A percentile compares a stretch with the other conserved stretches of the same genome.
phyloP scores from a whole-genome alignment of 371 early-diverging fungal genomes.

The Circinella umbellata region DNA sequence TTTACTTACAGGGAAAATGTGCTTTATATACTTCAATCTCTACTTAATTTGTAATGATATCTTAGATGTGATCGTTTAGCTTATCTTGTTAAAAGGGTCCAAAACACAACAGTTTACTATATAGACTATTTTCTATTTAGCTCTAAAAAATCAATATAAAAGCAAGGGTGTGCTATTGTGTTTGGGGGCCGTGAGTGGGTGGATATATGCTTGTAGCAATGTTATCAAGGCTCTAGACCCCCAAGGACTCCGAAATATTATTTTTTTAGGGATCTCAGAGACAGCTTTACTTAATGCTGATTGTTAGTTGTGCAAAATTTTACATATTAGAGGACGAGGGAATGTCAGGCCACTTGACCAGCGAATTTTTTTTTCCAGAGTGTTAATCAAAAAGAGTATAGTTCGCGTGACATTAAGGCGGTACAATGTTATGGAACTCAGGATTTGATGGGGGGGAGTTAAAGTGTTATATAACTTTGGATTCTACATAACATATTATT shows the following conservation, averaged over 20 bases:
- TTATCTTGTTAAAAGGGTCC: too few relatives aligned
- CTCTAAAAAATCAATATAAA: not conserved
- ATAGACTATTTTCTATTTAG: not conserved
- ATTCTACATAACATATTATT: not conserved
- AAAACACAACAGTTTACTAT: too few relatives aligned
- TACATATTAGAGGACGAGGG: conserved; percentile 15
- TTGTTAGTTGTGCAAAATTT: too few relatives aligned
- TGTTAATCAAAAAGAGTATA: conserved; percentile 15
- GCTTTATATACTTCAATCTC: too few relatives aligned
- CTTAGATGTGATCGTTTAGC: too few relatives aligned
- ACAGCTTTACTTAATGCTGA: not conserved
- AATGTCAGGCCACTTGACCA: conserved; percentile 19
- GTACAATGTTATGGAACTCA: conserved; percentile 11
- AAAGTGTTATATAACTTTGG: not conserved
- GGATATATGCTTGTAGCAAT: too few relatives aligned
- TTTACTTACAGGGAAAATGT: too few relatives aligned
- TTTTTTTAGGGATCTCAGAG: conserved; percentile 12
- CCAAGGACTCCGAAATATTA: not conserved
- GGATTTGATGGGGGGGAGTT: conserved; percentile 1
- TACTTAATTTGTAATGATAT: too few relatives aligned
- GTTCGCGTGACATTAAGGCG: conserved; percentile 12
- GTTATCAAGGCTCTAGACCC: conserved; percentile 4
- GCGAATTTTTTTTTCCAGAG: not conserved
- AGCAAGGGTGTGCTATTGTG: not conserved
- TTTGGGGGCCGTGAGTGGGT: too few relatives aligned